phyloP scores from a whole-genome alignment of 305 asterid genomes.

The Andrographis paniculata region DNA sequence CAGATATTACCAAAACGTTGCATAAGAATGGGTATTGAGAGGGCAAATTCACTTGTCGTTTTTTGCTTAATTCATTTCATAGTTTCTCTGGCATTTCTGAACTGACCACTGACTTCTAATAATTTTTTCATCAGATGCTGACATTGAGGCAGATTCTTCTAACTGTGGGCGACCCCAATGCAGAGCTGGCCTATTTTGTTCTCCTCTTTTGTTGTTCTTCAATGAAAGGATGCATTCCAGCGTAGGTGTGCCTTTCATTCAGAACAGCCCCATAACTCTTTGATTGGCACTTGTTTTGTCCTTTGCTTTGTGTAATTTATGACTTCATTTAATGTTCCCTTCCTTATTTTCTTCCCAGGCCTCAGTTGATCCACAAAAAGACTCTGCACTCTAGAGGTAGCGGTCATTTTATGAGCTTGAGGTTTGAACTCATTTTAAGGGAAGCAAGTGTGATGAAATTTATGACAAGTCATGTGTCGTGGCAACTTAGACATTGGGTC shows the following conservation, averaged over 20 bases:
- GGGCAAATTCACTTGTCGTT: no score
- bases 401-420: background rate
- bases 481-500: no score
- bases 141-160: slow-evolving; percentile 11
- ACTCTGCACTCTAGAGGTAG: no score
- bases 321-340: background rate
- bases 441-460: background rate
- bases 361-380: background rate
- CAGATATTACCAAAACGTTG: no score
- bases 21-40: no score
- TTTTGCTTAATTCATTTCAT: no score
- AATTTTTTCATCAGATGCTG: slow-evolving; percentile 14
- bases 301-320: background rate
- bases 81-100: slow-evolving; percentile 23
- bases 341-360: background rate
- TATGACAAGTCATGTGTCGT: no score
- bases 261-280: background rate
- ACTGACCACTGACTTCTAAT: slow-evolving; percentile 25
- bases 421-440: background rate
- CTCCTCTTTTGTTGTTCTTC: background rate
- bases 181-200: background rate
- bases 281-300: background rate
- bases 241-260: background rate
- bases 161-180: slow-evolving; percentile 7
- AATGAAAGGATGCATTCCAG: background rate